These are phyloP conservation scores for Pythium chondricola DNA, from an alignment of 352 stramenopile species.

Conservation along the genomic window DNA sequence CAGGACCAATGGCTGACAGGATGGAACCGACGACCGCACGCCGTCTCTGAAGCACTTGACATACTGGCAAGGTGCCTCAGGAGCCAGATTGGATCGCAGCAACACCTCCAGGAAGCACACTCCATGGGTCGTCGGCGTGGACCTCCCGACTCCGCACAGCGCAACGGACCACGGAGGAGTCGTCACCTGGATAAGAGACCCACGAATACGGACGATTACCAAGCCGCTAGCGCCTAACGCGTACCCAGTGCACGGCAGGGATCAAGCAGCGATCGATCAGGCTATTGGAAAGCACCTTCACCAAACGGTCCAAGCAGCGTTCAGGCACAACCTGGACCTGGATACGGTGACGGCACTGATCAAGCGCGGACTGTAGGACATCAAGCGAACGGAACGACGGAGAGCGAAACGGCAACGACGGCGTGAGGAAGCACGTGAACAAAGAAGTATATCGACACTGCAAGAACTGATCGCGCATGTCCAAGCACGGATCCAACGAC, in stretches of 20 bases:
- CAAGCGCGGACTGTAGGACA: not conserved
- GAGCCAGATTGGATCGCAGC: not conserved
- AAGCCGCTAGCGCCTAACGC: not conserved
- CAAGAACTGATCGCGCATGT: not conserved
- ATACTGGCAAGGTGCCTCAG: slow-evolving; percentile 1
- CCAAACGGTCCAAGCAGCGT: too few relatives aligned
- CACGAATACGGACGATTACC: not conserved
- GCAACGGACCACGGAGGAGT: not conserved
- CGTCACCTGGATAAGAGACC: not conserved
- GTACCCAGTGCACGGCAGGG: not conserved
- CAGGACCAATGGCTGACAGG: too few relatives aligned
- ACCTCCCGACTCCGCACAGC: not conserved
- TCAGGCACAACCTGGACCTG: not conserved
- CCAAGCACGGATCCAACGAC: not conserved
- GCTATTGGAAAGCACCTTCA: too few relatives aligned
- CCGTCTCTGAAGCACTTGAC: too few relatives aligned
- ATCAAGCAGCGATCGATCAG: not conserved
- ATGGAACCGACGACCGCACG: too few relatives aligned
- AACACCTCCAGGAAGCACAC: not conserved
- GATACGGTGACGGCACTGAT: not conserved
- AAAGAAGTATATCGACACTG: not conserved
- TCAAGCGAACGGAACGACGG: not conserved
- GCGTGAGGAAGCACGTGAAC: not conserved
- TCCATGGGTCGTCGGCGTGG: not conserved
- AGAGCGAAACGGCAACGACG: not conserved